A percentile compares a stretch with the other conserved stretches of the same genome.
These are phyloP conservation scores for Echium plantagineum DNA, from an alignment of 257 asterid genomes.

Conservation along the genomic window DNA sequence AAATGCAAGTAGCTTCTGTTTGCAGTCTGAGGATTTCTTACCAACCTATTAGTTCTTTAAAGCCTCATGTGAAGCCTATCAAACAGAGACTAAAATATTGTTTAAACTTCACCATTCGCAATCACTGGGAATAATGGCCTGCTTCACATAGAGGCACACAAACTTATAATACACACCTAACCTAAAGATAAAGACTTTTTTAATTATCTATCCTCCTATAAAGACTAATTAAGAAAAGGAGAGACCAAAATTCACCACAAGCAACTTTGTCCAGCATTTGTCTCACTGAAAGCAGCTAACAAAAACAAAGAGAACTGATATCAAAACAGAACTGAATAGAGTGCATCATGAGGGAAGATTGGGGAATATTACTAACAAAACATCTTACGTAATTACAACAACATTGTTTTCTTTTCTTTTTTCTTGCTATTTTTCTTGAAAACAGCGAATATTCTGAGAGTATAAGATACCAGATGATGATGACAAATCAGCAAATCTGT, in stretches of 20 bases:
- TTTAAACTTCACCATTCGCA: background rate
- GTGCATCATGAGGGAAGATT: background rate
- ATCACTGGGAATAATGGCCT: too few species aligned
- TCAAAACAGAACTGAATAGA: background rate
- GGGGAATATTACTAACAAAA: background rate
- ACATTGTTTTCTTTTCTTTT: background rate
- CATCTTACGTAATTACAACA: background rate
- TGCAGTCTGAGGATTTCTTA: slow-evolving; percentile 50
- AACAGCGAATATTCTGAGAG: background rate
- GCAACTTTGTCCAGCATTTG: background rate
- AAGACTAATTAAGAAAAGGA: background rate
- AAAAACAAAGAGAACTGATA: background rate
- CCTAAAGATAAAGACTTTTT: background rate
- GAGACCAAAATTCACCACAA: background rate
- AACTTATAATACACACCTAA: too few species aligned
- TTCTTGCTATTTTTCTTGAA: background rate
- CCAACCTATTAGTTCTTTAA: slow-evolving; percentile 33
- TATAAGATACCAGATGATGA: background rate
- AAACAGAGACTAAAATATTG: background rate
- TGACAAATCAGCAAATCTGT: background rate
- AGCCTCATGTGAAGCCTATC: background rate
- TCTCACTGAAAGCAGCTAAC: background rate
- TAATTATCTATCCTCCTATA: background rate
- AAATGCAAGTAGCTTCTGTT: slow-evolving; percentile 71
- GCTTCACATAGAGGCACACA: too few species aligned